phyloP scores from a whole-genome alignment of 192 early-diverging fungal species.

The Backusella morwellensis region DNA sequence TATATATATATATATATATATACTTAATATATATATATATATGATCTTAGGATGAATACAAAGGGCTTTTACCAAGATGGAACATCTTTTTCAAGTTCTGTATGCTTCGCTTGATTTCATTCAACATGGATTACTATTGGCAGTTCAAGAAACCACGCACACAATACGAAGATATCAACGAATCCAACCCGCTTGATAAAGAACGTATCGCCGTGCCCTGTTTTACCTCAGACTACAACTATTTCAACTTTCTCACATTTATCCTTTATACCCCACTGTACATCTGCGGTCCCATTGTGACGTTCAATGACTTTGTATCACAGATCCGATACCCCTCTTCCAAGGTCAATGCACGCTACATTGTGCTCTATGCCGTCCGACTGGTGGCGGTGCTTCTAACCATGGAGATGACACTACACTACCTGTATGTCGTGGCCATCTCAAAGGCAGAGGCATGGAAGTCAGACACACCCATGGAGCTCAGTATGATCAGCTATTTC shows the following conservation, averaged over 20 bases:
- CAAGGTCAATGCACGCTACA: slow-evolving; percentile 25
- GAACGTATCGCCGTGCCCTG: slow-evolving; percentile 57
- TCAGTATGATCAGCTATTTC: slow-evolving; percentile 84
- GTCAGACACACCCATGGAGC: slow-evolving; percentile 69
- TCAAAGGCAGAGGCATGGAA: slow-evolving; percentile 83
- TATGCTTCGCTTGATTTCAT: slow-evolving; percentile 90
- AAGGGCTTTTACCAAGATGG: slow-evolving; percentile 80
- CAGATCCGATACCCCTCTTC: slow-evolving; percentile 58
- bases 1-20: neutral
- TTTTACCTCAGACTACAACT: slow-evolving; percentile 67
- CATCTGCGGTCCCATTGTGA: slow-evolving; percentile 91
- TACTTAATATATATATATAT: too few species aligned
- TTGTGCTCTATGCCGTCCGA: slow-evolving; percentile 62
- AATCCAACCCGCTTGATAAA: slow-evolving; percentile 44
- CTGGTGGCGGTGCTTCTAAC: slow-evolving; percentile 59
- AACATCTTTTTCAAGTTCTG: slow-evolving; percentile 86
- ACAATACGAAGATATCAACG: slow-evolving; percentile 38
- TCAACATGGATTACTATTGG: slow-evolving; percentile 94
- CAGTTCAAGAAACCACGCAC: slow-evolving; percentile 8
- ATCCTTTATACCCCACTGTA: slow-evolving; percentile 86
- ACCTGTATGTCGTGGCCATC: slow-evolving; percentile 86
- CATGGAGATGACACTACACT: slow-evolving; percentile 91
- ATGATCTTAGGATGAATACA: slow-evolving; percentile 51
- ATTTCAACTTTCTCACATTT: slow-evolving; percentile 77
- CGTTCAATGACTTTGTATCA: slow-evolving; percentile 88